A percentile compares a stretch with the other conserved stretches of the same genome.
Evolutionary conservation across 2,329 filamentous ascomycete species (phyloP).

Genomic region (Aspergillus sp.): DNA sequence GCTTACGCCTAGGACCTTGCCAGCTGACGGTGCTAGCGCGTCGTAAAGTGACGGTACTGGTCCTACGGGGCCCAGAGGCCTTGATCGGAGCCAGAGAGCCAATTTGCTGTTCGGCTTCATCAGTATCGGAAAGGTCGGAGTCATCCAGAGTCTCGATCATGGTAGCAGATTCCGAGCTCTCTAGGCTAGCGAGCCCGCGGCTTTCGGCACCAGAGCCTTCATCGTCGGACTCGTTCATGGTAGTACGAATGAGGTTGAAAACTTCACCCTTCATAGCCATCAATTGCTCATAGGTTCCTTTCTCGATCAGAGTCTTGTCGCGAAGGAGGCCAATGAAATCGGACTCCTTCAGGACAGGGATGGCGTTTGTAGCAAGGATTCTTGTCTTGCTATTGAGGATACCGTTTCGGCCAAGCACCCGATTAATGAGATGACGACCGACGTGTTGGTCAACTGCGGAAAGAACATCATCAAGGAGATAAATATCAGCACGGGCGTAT

Average conservation of each 20-base stretch:
- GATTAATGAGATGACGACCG: conserved; percentile 90
- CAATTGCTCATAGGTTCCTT: conserved; percentile 87
- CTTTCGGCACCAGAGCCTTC: conserved; percentile 56
- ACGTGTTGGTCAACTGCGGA: conserved; percentile 99
- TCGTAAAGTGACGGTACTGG: conserved; percentile 78
- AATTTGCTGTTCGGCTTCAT: conserved; percentile 70
- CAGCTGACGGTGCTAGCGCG: conserved; percentile 92
- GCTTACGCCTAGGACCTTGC: conserved; percentile 79
- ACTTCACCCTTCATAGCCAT: conserved; percentile 94
- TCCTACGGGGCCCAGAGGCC: conserved; percentile 64
- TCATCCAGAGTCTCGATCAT: conserved; percentile 56
- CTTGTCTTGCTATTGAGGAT: conserved; percentile 84
- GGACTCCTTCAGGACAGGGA: conserved; percentile 84
- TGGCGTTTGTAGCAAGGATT: conserved; percentile 92
- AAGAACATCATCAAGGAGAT: conserved; percentile 89
- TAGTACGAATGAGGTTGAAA: conserved; percentile 78
- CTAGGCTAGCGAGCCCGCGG: conserved; percentile 68
- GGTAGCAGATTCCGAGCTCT: conserved; percentile 65
- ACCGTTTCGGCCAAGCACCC: conserved; percentile 84
- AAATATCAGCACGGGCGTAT: conserved; percentile 95
- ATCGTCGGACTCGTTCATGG: conserved; percentile 55
- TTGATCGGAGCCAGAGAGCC: conserved; percentile 79
- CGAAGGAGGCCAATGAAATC: conserved; percentile 86
- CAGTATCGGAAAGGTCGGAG: conserved; percentile 57
- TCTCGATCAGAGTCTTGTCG: conserved; percentile 81